Base-by-base conservation (phyloP, 2,329 filamentous ascomycete genomes). In the Sporothrix luriei region DNA sequence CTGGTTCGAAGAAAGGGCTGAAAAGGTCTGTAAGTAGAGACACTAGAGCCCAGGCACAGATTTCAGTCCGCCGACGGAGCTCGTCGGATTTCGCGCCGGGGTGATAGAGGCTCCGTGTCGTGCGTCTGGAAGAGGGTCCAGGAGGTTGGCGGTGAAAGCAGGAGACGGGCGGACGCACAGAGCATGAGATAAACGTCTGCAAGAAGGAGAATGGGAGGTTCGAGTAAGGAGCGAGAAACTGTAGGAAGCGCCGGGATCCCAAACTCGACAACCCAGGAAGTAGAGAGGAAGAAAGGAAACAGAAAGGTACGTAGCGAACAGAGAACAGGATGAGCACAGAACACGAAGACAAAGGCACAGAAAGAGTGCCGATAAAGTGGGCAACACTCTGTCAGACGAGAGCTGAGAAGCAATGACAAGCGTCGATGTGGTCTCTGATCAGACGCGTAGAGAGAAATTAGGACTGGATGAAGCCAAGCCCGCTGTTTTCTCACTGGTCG, bases 1-100 rank as follows among this genome's bases (percentile, higher is more conserved):
- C 29, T 24, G 21, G 33, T 24, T 43, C 21, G n/a, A 46, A 55
- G 29, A 66, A 67, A 67, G 65, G 65, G 65, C 65, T 67, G 65
- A 55, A 66, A 19, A 26, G 46, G 11, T 11, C 13, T 13, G 54
- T 16, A 33, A 40, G 26, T 33, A 33, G 10, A 38, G 33, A 52
- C 29, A 40, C 33, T 13, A 43, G 40, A 43, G 14, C 11, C 40
- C 40, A 43, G 40, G 40, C 40, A 21, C 29, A 49, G 33, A 33
- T 33, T 33, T 33, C 6, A 33, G 33, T 33, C 48, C 33, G 64
- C 29, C n/a, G 43, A 40, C 62, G 62, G 62, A 40, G 62, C 14
- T 16, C 4, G 62, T 38, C 46, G 49, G 64, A n/a, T 65, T 38
- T 52, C 46, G 62, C 43, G 46, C 46, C 46, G 46, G 46, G 62